Base-by-base conservation (phyloP, 257 asterid genomes). In the Misopates orontium region DNA sequence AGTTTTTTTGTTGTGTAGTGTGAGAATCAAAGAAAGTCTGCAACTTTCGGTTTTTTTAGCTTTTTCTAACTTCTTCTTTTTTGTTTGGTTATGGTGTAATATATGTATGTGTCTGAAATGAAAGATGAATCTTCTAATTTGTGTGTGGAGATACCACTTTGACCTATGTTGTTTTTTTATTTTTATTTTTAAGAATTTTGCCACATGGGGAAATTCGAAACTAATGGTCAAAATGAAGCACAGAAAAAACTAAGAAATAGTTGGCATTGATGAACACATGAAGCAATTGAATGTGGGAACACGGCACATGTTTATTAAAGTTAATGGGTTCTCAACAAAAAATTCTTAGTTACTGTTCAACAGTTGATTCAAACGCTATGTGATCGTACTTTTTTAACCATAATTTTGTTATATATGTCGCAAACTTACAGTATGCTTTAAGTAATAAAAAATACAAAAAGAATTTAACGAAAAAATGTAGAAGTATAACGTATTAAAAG, bases 211-310 rank as follows among this genome's bases (percentile, higher is more conserved):
- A 47, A 19, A 47, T 63, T 32, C 22, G 64, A 66, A 40, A 5
- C 40, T 32, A 28, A n/a, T 48, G 24, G 45, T 66, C 71, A 74
- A 64, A 42, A 52, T 23, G 15, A 56, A 45, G 17, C 16, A 28
- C 4, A 32, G 56, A 24, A 69, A 50, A 57, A 72, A 32, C 4
- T 19, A 40, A 52, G 52, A 23, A 24, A 21, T 57, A 4, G 60
- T 62, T 56, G 4, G 82, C 78, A 77, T 73, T 77, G 41, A 73
- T 77, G 73, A 64, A 77, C 75, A 72, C 75, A 64, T 77, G 75
- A 62, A 62, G 70, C 64, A 42, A 56, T 67, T 71, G 55, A 72
- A 68, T 71, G 73, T 31, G 67, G 58, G 42, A 36, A 36, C 42
- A 36, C 1, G 42, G 42, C 42, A 36, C 42, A 36, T 36, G 42